Percentiles rank a stretch among this genome's conserved stretches.
Conservation (phyloP, 495 filamentous ascomycete genomes). For the Alectoria sarmentosa region DNA sequence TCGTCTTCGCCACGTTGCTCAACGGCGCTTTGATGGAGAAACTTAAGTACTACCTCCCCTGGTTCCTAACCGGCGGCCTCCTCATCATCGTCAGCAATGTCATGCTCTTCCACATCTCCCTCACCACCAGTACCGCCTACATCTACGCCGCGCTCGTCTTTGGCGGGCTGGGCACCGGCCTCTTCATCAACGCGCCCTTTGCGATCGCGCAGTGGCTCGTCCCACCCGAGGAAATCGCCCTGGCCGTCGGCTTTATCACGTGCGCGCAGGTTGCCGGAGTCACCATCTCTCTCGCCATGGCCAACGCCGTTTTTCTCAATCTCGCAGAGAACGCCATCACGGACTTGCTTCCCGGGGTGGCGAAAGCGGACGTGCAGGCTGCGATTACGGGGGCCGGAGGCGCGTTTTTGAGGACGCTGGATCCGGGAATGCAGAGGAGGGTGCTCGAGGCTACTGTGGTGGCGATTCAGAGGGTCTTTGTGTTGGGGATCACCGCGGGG, state of each 20-base stretch:
- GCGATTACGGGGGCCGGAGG: background rate
- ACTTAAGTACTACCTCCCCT: constrained; percentile 50
- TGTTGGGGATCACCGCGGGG: no score
- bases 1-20: constrained; percentile 41
- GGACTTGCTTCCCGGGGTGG: background rate
- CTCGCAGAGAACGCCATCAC: background rate
- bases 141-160: constrained; percentile 45
- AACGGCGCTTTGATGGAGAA: constrained; percentile 47
- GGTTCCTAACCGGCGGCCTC: constrained; percentile 46
- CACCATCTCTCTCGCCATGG: background rate
- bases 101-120: no score
- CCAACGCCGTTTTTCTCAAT: background rate
- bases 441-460: no score
- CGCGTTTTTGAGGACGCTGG: background rate
- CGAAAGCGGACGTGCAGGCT: background rate
- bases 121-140: constrained; percentile 27
- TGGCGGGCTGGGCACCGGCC: constrained; percentile 43
- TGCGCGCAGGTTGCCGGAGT: background rate
- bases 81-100: constrained; percentile 41
- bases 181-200: constrained; percentile 45
- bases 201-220: constrained; percentile 48
- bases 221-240: constrained; percentile 30
- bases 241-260: constrained; percentile 43
- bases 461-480: no score
- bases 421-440: no score